Evolutionary conservation across 208 protist species (phyloP).

Genomic region (Hexamita inflata): DNA sequence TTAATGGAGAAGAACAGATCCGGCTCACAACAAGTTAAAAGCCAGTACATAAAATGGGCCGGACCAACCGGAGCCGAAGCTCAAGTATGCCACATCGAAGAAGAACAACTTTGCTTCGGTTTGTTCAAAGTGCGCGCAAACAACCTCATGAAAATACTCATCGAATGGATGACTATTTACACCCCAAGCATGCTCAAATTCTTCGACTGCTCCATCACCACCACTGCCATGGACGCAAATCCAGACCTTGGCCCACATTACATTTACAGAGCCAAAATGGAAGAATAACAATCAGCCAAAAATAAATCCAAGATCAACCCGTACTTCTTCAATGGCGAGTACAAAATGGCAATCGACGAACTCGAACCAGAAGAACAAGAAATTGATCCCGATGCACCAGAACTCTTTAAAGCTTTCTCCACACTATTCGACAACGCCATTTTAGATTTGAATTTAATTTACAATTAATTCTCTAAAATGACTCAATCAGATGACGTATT

Average conservation of each 20-base stretch:
- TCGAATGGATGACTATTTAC: conserved; percentile 16
- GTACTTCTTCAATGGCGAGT: neutral
- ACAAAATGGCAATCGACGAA: neutral
- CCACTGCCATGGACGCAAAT: neutral
- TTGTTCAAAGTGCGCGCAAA: neutral
- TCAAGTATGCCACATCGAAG: neutral
- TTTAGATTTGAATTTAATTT: too few relatives aligned
- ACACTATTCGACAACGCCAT: too few relatives aligned
- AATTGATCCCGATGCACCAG: too few relatives aligned
- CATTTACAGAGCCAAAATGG: too few relatives aligned
- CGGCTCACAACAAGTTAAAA: neutral
- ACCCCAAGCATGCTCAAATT: neutral
- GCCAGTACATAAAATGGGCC: neutral
- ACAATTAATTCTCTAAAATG: too few relatives aligned
- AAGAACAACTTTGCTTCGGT: conserved; percentile 24
- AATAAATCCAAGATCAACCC: neutral
- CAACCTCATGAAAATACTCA: neutral
- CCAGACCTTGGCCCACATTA: neutral
- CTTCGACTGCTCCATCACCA: neutral
- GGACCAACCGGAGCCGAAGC: neutral
- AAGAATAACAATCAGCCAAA: too few relatives aligned
- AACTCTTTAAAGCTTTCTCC: too few relatives aligned
- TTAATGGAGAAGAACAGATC: neutral
- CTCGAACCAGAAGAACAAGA: neutral
- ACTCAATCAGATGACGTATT: too few relatives aligned